Evolutionary conservation across 2,329 filamentous ascomycete species (phyloP).

Genomic region (Exophiala sp.): DNA sequence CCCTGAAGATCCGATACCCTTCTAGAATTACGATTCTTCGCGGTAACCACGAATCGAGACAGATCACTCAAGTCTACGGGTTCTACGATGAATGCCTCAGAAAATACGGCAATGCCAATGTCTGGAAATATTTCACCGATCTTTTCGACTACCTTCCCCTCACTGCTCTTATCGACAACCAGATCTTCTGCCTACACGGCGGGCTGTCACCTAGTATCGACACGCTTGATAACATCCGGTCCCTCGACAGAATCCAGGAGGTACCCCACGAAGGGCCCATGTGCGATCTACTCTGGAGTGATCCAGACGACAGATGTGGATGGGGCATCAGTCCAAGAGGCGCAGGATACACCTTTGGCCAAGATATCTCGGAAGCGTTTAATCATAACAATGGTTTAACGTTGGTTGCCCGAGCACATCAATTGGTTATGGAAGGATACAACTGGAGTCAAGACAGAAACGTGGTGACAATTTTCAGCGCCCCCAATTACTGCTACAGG

Average conservation of each 20-base stretch:
- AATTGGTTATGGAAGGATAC: conserved; percentile 99
- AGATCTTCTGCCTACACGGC: conserved; percentile 98
- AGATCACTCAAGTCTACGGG: conserved; percentile 98
- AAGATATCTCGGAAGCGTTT: conserved; percentile 97
- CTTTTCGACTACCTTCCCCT: conserved; percentile 98
- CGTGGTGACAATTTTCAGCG: conserved; percentile 94
- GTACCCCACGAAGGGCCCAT: conserved; percentile 98
- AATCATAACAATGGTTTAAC: conserved; percentile 99
- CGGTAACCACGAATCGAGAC: conserved; percentile 97
- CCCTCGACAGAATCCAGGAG: conserved; percentile 94
- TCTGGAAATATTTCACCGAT: conserved; percentile 99
- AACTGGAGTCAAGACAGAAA: conserved; percentile 99
- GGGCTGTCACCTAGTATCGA: conserved; percentile 95
- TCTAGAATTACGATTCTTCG: conserved; percentile 97
- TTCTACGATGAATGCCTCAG: conserved; percentile 99
- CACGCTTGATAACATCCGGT: conserved; percentile 91
- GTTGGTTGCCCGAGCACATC: conserved; percentile 91
- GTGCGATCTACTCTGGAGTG: conserved; percentile 97
- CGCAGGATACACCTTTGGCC: conserved; percentile 91
- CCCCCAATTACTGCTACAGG: conserved; percentile 95
- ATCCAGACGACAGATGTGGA: conserved; percentile 92
- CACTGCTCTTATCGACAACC: conserved; percentile 96
- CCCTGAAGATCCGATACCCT: conserved; percentile 96
- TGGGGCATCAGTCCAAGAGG: conserved; percentile 95
- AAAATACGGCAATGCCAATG: conserved; percentile 98